Evolutionary conservation across 140 eudicot species (phyloP).

Genomic region (Bidens hawaiensis): DNA sequence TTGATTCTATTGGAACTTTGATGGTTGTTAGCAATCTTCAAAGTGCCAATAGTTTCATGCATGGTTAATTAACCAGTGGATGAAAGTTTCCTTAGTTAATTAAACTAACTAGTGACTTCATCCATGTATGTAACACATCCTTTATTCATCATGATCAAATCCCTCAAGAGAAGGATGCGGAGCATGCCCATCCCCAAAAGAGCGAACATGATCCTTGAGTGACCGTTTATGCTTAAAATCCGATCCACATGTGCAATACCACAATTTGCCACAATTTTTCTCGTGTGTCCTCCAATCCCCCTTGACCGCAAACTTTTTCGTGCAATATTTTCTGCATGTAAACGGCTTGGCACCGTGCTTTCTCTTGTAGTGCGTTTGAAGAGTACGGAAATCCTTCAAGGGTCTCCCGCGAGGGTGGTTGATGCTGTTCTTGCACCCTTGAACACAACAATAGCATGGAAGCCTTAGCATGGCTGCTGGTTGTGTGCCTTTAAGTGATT

Average conservation of each 20-base stretch:
- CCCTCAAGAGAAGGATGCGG: slow-evolving; percentile 67
- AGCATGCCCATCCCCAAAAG: slow-evolving; percentile 83
- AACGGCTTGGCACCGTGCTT: slow-evolving; percentile 83
- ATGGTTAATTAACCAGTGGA: too few species aligned
- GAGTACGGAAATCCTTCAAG: slow-evolving; percentile 85
- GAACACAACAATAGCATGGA: slow-evolving; percentile 91
- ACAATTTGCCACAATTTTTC: slow-evolving; percentile 83
- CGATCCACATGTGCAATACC: slow-evolving; percentile 94
- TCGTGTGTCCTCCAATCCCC: slow-evolving; percentile 97
- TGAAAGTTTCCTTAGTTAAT: too few species aligned
- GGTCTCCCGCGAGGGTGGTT: slow-evolving; percentile 90
- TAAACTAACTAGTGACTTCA: too few species aligned
- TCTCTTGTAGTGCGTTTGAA: slow-evolving; percentile 91
- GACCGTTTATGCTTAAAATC: slow-evolving; percentile 94
- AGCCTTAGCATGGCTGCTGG: slow-evolving; percentile 96
- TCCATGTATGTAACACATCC: slow-evolving; percentile 66
- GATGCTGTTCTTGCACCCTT: slow-evolving; percentile 91
- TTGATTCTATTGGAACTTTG: slow-evolving; percentile 34
- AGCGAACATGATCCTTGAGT: slow-evolving; percentile 86
- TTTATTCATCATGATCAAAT: slow-evolving; percentile 50
- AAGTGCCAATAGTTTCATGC: slow-evolving; percentile 32
- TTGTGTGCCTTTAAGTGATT: slow-evolving; percentile 78
- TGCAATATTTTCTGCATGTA: slow-evolving; percentile 70
- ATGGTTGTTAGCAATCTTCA: slow-evolving; percentile 25
- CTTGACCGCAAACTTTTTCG: slow-evolving; percentile 77